phyloP scores from a whole-genome alignment of 345 rosid species.

The Citropsis articulata region DNA sequence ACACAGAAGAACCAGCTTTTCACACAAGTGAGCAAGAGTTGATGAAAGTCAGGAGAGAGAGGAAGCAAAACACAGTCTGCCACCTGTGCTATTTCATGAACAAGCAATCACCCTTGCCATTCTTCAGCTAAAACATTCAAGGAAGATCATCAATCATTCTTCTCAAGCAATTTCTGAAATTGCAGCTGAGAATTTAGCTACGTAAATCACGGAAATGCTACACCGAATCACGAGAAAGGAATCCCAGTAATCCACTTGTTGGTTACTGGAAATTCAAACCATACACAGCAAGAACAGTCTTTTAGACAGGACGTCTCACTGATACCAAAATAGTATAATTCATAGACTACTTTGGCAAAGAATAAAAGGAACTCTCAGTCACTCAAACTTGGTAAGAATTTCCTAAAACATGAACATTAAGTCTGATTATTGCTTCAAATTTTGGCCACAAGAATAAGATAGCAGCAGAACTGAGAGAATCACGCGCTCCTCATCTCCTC shows the following conservation, averaged over 20 bases:
- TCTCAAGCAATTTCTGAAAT: conserved; percentile 1
- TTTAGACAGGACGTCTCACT: neutral
- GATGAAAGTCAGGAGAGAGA: conserved; percentile 18
- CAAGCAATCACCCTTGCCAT: neutral
- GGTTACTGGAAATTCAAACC: conserved; percentile 5
- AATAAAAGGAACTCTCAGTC: neutral
- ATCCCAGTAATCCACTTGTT: neutral
- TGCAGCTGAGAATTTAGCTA: conserved; percentile 8
- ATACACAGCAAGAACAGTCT: neutral
- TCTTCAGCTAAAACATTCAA: neutral
- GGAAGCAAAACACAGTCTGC: conserved; percentile 7
- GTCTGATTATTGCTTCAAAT: conserved; percentile 4
- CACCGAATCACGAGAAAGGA: neutral
- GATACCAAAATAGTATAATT: conserved; percentile 10
- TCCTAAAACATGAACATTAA: neutral
- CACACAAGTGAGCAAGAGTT: conserved; percentile 28
- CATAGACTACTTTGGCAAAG: neutral
- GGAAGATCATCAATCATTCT: neutral
- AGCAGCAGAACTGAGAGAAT: conserved; percentile 11
- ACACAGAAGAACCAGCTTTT: conserved; percentile 30
- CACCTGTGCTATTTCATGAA: neutral
- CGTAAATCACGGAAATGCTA: neutral
- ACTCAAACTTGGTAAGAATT: neutral
- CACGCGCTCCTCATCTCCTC: conserved; percentile 16
- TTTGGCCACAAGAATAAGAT: conserved; percentile 2